Evolutionary conservation across 2,329 filamentous ascomycete species (phyloP), one percentile per base, ranked within the genome.

Genomic region (Curvularia eragrostidis): DNA sequence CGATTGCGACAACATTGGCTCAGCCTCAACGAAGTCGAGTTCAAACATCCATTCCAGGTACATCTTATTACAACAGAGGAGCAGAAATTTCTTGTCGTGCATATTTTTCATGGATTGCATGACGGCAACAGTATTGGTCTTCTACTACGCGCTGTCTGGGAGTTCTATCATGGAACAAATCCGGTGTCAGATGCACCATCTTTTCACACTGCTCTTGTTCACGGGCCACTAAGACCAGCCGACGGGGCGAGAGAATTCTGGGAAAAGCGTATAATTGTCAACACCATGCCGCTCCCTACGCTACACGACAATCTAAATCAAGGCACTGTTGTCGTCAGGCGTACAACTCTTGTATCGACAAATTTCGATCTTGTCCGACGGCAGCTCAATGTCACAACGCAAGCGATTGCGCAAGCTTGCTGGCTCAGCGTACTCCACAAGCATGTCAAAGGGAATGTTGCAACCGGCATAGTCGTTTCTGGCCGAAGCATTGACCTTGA

Each of bases 81-180:
- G 1, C 62, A 62, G 13, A 69, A 67, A 6, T 61, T 81, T 0
- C 75, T 96, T 30, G 76, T 82, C 2, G 68, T 96, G 2, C 84
- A 89, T 44, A 87, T 96, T 0, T 96, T 97, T 76, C 93, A 97
- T 72, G 92, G 85, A 0, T 75, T 97, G 0, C 97, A 97, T 66
- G 93, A 97, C 75, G 93, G 92, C 1, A 89, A 85, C 63, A 94
- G 92, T 59, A 83, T 96, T 38, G 82, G 84, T 1, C 74, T 91
- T 23, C 82, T 96, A 38, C 81, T 96, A 19, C 72, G 84, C 3
- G 77, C 82, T 19, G 80, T 96, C 2, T 76, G 79, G 26, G 67
- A 78, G 3, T 77, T 81, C 4, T 91, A 91, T 66, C 62, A 69
- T 15, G 69, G 69, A 0, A 39, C 61, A 2, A 7, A 62, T 23